A percentile compares a stretch with the other conserved stretches of the same genome.
Evolutionary conservation across 148 eudicot genomes (phyloP).

Genomic region (Camellia japonica): DNA sequence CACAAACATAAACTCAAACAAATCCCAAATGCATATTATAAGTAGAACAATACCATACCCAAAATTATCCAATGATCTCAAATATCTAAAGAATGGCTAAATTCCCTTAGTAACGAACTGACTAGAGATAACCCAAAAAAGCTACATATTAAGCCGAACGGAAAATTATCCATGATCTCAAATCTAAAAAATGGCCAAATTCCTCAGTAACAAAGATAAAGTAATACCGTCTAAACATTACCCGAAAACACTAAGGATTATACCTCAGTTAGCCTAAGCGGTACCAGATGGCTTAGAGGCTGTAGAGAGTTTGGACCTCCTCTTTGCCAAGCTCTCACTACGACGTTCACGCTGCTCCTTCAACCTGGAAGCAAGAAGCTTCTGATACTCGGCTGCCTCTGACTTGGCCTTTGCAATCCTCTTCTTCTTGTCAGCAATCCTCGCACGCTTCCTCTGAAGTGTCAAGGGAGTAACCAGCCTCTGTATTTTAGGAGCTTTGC

Average conservation of each 20-base stretch:
- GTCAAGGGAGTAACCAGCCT: constrained; percentile 88
- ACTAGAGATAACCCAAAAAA: no score
- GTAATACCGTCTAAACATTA: not conserved
- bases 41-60: no score
- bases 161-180: not conserved
- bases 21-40: no score
- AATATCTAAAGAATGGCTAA: not conserved
- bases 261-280: constrained; percentile 18
- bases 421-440: constrained; percentile 87
- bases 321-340: constrained; percentile 55
- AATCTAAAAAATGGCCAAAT: not conserved
- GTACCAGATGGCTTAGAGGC: constrained; percentile 37
- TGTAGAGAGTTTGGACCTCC: constrained; percentile 47
- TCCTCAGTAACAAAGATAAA: not conserved
- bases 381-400: constrained; percentile 50
- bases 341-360: constrained; percentile 49
- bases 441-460: constrained; percentile 81
- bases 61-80: not conserved
- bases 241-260: constrained; percentile 3
- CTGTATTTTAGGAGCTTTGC: constrained; percentile 90
- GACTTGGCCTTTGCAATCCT: constrained; percentile 59
- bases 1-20: no score
- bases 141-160: not conserved
- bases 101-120: not conserved
- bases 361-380: constrained; percentile 44